Base-by-base conservation (phyloP, 306 rosid species). In the Casuarina glauca region DNA sequence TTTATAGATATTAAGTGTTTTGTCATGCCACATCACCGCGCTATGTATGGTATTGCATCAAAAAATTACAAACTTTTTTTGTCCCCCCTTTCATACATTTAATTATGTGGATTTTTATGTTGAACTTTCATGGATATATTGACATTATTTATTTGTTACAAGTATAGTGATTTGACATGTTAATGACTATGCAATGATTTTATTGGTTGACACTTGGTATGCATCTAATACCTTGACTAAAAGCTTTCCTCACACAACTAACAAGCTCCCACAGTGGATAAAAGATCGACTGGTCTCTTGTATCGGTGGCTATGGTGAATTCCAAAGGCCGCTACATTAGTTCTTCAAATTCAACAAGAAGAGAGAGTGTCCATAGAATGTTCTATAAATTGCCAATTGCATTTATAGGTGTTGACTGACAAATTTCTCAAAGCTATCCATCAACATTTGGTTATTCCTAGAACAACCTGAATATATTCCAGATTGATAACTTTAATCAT, bases 161-260 rank as follows among this genome's bases (percentile, higher is more conserved):
- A 97, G 98, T 79, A 90, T 96, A 90, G 96, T 92, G 49, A 92
- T 94, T 79, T 90, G 96, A 79, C 98, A 92, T 70, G 88, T 92
- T 60, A 89, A 92, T 80, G 96, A 94, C 71, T 92, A 90, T 74
- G 98, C 98, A 69, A 92, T 97, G 75, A 85, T 92, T 76, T 74
- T 90, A 83, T 78, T 92, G 78, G 96, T 94, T 54, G 96, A 94
- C 46, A 41, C 80, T 38, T 85, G 97, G 74, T 94, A 92, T 41
- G 81, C 93, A 69, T 80, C 93, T 50, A 88, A 88, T 80, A 86
- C 93, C 87, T 86, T 91, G 8, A 88, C 87, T 76, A 53, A 84
- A 78, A 87, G 90, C 64, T 87, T 86, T 57, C 45, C 84, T 19
- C 92, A 84, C 78, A 91, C 94, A 81, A 77, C 87, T 73, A 87